Evolutionary conservation across 176 grass and related monocot genomes (phyloP).

Genomic region (Coix lacrymajobi): DNA sequence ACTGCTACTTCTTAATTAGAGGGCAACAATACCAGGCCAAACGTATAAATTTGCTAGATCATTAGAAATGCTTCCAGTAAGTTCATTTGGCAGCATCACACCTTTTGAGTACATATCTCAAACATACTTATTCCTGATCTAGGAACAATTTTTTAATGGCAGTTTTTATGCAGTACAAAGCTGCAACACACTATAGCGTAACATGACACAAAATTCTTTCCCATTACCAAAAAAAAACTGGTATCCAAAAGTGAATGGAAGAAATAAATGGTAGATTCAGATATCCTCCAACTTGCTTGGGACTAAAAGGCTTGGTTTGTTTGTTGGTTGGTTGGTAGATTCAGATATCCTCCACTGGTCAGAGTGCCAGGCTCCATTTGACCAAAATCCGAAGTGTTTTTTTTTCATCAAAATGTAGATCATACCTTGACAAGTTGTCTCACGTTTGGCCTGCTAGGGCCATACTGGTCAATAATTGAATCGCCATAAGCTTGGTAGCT

Average conservation of each 20-base stretch:
- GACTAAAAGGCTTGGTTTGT: no score
- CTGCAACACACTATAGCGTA: not conserved
- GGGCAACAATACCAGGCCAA: not conserved
- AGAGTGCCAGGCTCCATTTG: not conserved
- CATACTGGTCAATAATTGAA: conserved; percentile 77
- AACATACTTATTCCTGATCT: not conserved
- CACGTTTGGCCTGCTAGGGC: conserved; percentile 61
- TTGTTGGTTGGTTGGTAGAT: no score
- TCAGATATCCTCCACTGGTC: not conserved
- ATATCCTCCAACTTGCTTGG: not conserved
- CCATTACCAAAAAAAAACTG: not conserved
- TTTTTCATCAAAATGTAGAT: not conserved
- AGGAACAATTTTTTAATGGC: not conserved
- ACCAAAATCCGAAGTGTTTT: not conserved
- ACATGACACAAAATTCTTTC: not conserved
- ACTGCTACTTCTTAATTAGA: not conserved
- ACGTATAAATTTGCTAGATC: not conserved
- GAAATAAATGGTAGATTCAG: not conserved
- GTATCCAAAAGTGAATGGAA: not conserved
- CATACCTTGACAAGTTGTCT: conserved; percentile 91
- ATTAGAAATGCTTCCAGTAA: not conserved
- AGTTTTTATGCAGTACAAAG: not conserved
- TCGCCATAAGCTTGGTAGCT: conserved; percentile 88
- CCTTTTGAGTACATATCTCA: not conserved
- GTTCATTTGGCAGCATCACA: not conserved